Evolutionary conservation across 768 basidiomycete genomes (phyloP).

Genomic region (Lactarius akahatsu): DNA sequence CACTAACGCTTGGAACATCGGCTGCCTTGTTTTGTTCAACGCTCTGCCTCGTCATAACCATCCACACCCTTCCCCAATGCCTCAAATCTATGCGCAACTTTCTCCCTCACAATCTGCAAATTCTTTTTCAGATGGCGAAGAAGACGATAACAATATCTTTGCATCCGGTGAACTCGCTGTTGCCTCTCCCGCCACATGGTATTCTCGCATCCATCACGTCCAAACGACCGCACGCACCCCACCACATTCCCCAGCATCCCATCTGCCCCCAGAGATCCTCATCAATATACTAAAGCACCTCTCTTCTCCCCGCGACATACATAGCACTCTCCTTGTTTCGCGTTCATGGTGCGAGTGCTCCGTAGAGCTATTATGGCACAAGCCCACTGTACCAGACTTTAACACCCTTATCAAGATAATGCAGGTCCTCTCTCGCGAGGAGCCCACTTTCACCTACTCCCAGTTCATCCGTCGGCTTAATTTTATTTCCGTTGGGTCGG

Average conservation of each 20-base stretch:
- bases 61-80: constrained; percentile 36
- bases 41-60: background rate
- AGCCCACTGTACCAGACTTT: constrained; percentile 71
- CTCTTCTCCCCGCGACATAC: constrained; percentile 69
- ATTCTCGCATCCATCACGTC: constrained; percentile 32
- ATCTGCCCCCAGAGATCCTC: constrained; percentile 86
- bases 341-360: constrained; percentile 95
- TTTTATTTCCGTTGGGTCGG: constrained; percentile 66
- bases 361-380: constrained; percentile 93
- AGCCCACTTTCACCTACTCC: constrained; percentile 84
- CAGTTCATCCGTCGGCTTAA: constrained; percentile 90
- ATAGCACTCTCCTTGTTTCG: constrained; percentile 74
- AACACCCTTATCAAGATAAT: constrained; percentile 78
- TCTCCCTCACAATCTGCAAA: constrained; percentile 69
- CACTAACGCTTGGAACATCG: background rate
- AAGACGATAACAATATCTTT: constrained; percentile 56
- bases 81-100: constrained; percentile 39
- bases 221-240: constrained; percentile 31
- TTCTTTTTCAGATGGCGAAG: constrained; percentile 75
- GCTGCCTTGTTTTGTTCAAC: constrained; percentile 9
- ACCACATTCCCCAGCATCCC: constrained; percentile 56
- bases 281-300: constrained; percentile 90
- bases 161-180: constrained; percentile 40
- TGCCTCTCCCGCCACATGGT: constrained; percentile 59
- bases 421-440: constrained; percentile 56